A percentile compares a stretch with the other conserved stretches of the same genome.
Conservation (phyloP, 2,329 filamentous ascomycete species). For the Neoarthrinium moseri region DNA sequence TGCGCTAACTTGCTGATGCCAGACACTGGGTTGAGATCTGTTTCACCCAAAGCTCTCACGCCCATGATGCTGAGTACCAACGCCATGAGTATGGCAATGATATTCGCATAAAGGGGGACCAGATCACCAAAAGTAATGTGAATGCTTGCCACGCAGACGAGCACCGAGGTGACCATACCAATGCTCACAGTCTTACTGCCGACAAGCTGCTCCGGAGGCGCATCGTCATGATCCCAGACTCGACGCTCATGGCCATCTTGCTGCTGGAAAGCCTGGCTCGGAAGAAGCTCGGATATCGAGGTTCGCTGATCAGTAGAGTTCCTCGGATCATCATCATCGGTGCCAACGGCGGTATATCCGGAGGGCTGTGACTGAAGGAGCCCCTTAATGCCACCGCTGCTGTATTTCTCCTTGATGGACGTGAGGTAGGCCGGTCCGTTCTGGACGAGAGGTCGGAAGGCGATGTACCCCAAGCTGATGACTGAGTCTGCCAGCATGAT, state of each 20-base stretch:
- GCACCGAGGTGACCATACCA: constrained; percentile 73
- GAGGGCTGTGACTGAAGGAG: constrained; percentile 18
- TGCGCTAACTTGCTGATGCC: constrained; percentile 97
- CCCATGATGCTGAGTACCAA: constrained; percentile 76
- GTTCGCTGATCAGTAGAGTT: constrained; percentile 12
- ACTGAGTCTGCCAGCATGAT: constrained; percentile 97
- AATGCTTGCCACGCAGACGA: constrained; percentile 78
- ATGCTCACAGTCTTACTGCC: constrained; percentile 67
- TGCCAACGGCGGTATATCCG: constrained; percentile 21
- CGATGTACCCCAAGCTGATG: constrained; percentile 79
- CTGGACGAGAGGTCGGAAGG: constrained; percentile 60
- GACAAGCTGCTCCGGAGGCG: constrained; percentile 80
- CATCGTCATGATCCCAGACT: constrained; percentile 65
- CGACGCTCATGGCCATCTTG: constrained; percentile 22
- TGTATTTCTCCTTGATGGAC: constrained; percentile 17
- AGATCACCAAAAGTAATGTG: constrained; percentile 80
- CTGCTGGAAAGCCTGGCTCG: constrained; percentile 17
- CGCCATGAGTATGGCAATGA: constrained; percentile 80
- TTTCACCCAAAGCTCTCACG: constrained; percentile 70
- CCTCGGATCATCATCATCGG: constrained; percentile 21
- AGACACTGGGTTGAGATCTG: constrained; percentile 92
- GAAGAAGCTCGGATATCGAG: constrained; percentile 16
- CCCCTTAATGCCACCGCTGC: constrained; percentile 17
- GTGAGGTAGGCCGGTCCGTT: constrained; percentile 31
- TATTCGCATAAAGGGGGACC: constrained; percentile 73